Base-by-base conservation (phyloP, 108 stramenopile genomes). In the Nitzschia inconspicua region DNA sequence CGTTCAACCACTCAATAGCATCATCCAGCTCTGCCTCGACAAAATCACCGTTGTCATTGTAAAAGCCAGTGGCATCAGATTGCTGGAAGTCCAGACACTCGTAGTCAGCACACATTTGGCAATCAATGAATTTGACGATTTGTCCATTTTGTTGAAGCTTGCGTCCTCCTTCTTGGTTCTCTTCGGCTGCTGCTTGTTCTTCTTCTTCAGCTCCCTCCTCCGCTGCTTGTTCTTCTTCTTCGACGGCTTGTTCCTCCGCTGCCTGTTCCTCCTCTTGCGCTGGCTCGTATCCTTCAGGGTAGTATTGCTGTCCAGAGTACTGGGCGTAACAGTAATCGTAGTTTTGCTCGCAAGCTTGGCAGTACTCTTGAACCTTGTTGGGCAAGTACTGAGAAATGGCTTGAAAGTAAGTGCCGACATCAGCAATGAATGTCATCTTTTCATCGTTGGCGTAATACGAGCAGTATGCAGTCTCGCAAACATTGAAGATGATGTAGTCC, bases 401-500 rank as follows among this genome's bases (percentile, higher is more conserved):
- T n/a, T 36, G 46, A 63, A 83, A 63, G 63, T 67, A 86, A 0
- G 79, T 72, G 8, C 50, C 55, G 39, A 86, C 44, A 50, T 82
- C 79, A 24, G 82, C 63, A 51, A 83, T 65, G 77, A 77, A 80
- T 25, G 60, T 65, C 47, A 59, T 41, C 63, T 59, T 76, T 2
- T 73, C 61, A 27, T 61, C 53, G 18, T 79, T 75, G 0, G 39
- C 42, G 47, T 49, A 35, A 51, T 82, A 80, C 30, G 59, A 66
- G 63, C 79, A 80, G 43, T 75, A 43, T 14, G 54, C 65, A 3
- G 61, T 66, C 46, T 80, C 29, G 58, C 81, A 80, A 5, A 77
- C 69, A 47, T 83, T 70, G 66, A 86, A 86, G 9, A 80, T 16
- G 19, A 86, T 75, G 60, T 76, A 83, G 10, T 76, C 77, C 59